These are phyloP conservation scores for Gaeumannomyces sp. DNA, from an alignment of 2,329 filamentous ascomycete genomes.

Conservation along the genomic window DNA sequence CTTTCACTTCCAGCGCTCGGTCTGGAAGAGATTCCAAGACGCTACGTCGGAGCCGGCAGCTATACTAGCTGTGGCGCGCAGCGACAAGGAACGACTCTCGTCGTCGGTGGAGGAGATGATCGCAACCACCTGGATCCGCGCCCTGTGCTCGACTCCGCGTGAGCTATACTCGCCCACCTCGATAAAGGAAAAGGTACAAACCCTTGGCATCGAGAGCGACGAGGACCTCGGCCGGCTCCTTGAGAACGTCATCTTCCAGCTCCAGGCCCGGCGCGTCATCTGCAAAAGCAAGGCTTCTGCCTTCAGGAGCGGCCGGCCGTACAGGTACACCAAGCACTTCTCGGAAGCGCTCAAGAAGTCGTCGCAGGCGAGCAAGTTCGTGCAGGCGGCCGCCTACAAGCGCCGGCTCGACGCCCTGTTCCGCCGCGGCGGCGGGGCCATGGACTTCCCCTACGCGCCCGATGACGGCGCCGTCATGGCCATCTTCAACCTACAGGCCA, in stretches of 20 bases:
- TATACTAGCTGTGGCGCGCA: slow-evolving; percentile 15
- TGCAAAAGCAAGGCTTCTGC: slow-evolving; percentile 54
- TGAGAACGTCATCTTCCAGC: slow-evolving; percentile 39
- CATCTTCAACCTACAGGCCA: slow-evolving; percentile 57
- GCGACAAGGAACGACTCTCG: neutral
- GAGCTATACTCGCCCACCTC: slow-evolving; percentile 40
- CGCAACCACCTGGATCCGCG: slow-evolving; percentile 54
- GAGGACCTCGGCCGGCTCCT: slow-evolving; percentile 36
- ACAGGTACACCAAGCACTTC: slow-evolving; percentile 56
- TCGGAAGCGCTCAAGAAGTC: slow-evolving; percentile 50
- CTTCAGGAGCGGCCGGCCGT: slow-evolving; percentile 53
- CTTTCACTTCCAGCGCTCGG: slow-evolving; percentile 46
- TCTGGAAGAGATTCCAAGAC: slow-evolving; percentile 52
- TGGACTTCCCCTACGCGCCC: slow-evolving; percentile 15
- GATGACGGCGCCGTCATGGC: slow-evolving; percentile 62
- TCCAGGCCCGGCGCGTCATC: slow-evolving; percentile 47
- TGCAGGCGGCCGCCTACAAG: slow-evolving; percentile 56
- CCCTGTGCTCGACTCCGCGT: slow-evolving; percentile 48
- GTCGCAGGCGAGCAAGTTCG: slow-evolving; percentile 47
- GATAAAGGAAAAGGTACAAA: slow-evolving; percentile 45
- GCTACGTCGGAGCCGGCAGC: slow-evolving; percentile 42
- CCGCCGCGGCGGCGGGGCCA: slow-evolving; percentile 21
- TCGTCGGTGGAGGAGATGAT: slow-evolving; percentile 23
- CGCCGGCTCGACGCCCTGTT: slow-evolving; percentile 51
- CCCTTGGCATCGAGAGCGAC: slow-evolving; percentile 32